Percentiles rank a stretch among this genome's conserved stretches.
Conservation (phyloP, 108 stramenopile species). For the Cylindrotheca fusiformis region DNA sequence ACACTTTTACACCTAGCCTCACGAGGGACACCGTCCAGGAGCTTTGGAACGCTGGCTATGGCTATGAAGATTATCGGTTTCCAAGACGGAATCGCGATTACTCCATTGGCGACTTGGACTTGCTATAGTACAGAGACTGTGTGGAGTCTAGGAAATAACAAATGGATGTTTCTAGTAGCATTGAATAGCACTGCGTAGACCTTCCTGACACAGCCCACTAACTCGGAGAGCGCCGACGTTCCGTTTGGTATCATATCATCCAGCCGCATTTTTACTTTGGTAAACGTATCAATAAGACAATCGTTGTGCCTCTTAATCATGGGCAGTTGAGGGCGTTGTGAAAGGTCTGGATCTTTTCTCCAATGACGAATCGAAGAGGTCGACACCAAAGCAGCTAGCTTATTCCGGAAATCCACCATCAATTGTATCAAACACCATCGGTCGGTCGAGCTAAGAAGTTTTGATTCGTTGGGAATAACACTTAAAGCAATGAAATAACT, state of each 20-base stretch:
- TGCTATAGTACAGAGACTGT: too few relatives aligned
- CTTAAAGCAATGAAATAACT: too few relatives aligned
- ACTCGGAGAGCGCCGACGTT: not conserved
- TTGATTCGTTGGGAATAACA: too few relatives aligned
- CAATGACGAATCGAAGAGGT: not conserved
- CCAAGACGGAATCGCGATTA: not conserved
- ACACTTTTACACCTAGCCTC: slow-evolving; percentile 26
- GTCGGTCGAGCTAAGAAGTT: too few relatives aligned
- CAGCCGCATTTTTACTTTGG: slow-evolving; percentile 41
- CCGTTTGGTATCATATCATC: slow-evolving; percentile 17
- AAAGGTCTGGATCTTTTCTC: slow-evolving; percentile 5
- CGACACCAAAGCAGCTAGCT: too few relatives aligned
- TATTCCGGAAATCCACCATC: too few relatives aligned
- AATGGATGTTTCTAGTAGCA: too few relatives aligned
- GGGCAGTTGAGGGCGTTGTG: slow-evolving; percentile 44
- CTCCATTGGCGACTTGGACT: not conserved
- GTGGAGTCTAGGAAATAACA: too few relatives aligned
- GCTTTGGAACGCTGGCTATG: slow-evolving; percentile 13
- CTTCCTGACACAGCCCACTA: too few relatives aligned
- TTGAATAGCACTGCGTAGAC: too few relatives aligned
- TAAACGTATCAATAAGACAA: slow-evolving; percentile 46
- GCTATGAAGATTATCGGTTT: slow-evolving; percentile 8
- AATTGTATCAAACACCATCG: too few relatives aligned
- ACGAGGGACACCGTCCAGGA: slow-evolving; percentile 5
- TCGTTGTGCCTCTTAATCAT: slow-evolving; percentile 54